Evolutionary conservation across 108 stramenopile genomes (phyloP).

Genomic region (Parietichytrium sp.): DNA sequence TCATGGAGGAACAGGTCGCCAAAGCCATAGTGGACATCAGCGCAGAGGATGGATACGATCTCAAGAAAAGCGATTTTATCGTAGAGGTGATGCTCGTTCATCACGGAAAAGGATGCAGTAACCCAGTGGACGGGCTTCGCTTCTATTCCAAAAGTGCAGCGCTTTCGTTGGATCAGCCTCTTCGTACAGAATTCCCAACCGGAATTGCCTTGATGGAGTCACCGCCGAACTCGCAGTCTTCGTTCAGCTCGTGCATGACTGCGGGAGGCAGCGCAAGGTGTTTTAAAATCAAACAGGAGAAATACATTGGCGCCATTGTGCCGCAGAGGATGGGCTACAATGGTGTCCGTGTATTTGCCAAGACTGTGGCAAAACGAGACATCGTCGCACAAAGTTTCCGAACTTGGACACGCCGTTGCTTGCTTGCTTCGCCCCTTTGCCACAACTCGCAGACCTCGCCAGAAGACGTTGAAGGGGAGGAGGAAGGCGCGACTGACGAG

Average conservation of each 20-base stretch:
- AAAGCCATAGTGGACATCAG: neutral
- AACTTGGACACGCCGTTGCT: neutral
- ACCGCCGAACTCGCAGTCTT: neutral
- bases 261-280: neutral
- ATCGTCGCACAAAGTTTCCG: neutral
- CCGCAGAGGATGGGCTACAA: constrained; percentile 18
- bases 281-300: neutral
- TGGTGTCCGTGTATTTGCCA: constrained; percentile 24
- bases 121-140: constrained; percentile 20
- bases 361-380: constrained; percentile 16
- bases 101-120: constrained; percentile 20
- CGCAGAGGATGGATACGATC: neutral
- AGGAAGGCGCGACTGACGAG: no score
- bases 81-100: neutral
- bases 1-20: neutral
- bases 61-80: neutral
- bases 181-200: neutral
- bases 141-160: constrained; percentile 14
- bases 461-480: neutral
- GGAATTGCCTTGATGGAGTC: neutral
- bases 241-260: neutral
- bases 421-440: neutral
- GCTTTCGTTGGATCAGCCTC: neutral
- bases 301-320: neutral
- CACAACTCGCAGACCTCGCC: constrained; percentile 27